Evolutionary conservation across 192 early-diverging fungal species (phyloP), one percentile per base, ranked within the genome.

Genomic region (Dissophora globulifera): DNA sequence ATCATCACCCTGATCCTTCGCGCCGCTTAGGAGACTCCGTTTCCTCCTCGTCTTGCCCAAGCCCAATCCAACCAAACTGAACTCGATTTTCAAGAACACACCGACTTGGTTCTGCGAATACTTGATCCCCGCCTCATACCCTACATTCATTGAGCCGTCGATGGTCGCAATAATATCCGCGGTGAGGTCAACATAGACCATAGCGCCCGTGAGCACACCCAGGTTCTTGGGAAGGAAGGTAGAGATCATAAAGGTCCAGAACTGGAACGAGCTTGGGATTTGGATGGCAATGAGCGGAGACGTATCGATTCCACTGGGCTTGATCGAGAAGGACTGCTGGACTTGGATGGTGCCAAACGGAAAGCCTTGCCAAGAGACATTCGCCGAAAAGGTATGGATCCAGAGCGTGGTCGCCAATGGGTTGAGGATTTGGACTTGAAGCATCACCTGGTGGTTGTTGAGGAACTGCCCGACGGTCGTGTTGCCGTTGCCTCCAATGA

Each of bases 221-320:
- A 72, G 10, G 31, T 72, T 72, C 30, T 48, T 26, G 0, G 69
- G 69, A 9, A 64, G 20, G 27, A 72, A 72, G n/a, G 35, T 23
- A 15, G 61, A 51, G 16, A 58, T n/a, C 60, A 72, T 64, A 52
- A 72, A 72, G n/a, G 41, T 48, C 69, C 69, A 72, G 26, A 72
- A 72, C 19, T 72, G 31, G 22, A 57, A 71, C 4, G 59, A 57
- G 5, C 42, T 62, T 11, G 69, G 46, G 45, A 71, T 71, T 27
- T 62, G 69, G 45, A 71, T 56, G 16, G 23, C 48, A 43, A 72
- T 48, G 4, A 63, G 20, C 7, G 60, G 61, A 2, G 69, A 50
- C 0, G 69, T 57, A n/a, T 57, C 53, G 16, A 64, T 15, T 3
- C 53, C 61, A 32, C 30, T 72, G 19, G 61, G 46, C 11, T 56